These are phyloP conservation scores for Eleusine coracana DNA, from an alignment of 176 grass and related monocot species.

Conservation along the genomic window DNA sequence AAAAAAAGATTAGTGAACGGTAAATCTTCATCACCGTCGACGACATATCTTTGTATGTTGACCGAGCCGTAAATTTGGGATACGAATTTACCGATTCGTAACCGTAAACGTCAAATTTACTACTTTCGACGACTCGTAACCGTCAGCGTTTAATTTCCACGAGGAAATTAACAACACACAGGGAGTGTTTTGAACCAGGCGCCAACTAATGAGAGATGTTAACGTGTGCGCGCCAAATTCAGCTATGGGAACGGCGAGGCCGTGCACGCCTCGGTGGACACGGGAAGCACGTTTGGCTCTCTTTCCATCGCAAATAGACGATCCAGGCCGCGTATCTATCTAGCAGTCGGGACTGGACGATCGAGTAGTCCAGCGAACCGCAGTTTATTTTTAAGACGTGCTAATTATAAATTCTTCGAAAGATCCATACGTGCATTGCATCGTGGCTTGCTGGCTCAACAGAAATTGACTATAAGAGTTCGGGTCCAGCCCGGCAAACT, in stretches of 20 bases:
- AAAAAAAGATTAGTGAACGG: too few relatives aligned
- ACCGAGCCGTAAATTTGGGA: too few relatives aligned
- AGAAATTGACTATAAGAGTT: background rate
- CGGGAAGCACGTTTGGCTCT: conserved; percentile 16
- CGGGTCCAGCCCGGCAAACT: background rate
- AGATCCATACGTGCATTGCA: background rate
- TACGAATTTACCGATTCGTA: too few relatives aligned
- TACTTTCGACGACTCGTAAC: background rate
- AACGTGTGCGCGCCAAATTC: background rate
- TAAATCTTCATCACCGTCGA: too few relatives aligned
- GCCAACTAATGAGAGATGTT: background rate
- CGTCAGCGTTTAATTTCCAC: background rate
- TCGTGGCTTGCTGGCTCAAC: background rate
- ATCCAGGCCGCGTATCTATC: conserved; percentile 32
- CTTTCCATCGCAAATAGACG: background rate
- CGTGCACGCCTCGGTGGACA: conserved; percentile 16
- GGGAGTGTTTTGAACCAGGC: background rate
- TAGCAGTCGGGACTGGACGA: background rate
- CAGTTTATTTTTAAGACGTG: background rate
- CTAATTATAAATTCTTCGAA: background rate
- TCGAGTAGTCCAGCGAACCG: background rate
- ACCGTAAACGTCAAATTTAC: too few relatives aligned
- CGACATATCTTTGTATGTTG: too few relatives aligned
- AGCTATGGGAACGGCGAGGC: background rate
- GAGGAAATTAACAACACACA: too few relatives aligned